Evolutionary conservation across 2,329 filamentous ascomycete species (phyloP), one percentile per base, ranked within the genome.

Genomic region (Cadophora gregata): DNA sequence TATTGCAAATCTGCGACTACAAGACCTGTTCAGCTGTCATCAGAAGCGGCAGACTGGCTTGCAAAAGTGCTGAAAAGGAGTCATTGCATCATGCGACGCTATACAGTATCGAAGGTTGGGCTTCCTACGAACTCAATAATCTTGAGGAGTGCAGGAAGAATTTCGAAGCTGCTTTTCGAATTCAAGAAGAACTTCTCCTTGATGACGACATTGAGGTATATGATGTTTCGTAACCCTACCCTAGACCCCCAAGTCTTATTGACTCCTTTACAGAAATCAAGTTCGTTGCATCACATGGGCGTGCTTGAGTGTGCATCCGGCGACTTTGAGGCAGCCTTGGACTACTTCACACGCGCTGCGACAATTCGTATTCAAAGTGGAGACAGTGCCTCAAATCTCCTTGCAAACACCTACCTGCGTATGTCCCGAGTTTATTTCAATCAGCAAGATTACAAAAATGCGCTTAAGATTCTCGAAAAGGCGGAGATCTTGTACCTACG

Each of bases 231-330:
- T 51, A n/a, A n/a, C n/a, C n/a, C 48, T 27, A 27, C 6, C n/a
- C 10, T 33, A 5, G 10, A 10, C 5, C 31, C 10, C 10, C 31
- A 10, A 33, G 5, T 10, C 10, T 33, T 3, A 38, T 9, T 38
- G 36, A 38, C 36, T 38, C 8, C 3, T 14, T 19, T 16, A 4
- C 10, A 59, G 55, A 4, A 3, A 25, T 59, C 53, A 36, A 62
- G 36, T 42, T 65, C 62, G 4, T 67, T 66, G 48, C 69, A 72
- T 53, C 71, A 72, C 47, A 66, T 73, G 66, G 72, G 69, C 14
- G 70, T 70, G 31, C 63, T 72, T 9, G 70, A 73, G 58, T 36
- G 36, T n/a, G 36, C 58, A 21, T 29, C 38, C 1, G 71, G 56
- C 2, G 71, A 72, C 48, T 21, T 65, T 14, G 50, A 65, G 2